phyloP scores from a whole-genome alignment of 495 filamentous ascomycete species.

The Neurospora sublineolata region DNA sequence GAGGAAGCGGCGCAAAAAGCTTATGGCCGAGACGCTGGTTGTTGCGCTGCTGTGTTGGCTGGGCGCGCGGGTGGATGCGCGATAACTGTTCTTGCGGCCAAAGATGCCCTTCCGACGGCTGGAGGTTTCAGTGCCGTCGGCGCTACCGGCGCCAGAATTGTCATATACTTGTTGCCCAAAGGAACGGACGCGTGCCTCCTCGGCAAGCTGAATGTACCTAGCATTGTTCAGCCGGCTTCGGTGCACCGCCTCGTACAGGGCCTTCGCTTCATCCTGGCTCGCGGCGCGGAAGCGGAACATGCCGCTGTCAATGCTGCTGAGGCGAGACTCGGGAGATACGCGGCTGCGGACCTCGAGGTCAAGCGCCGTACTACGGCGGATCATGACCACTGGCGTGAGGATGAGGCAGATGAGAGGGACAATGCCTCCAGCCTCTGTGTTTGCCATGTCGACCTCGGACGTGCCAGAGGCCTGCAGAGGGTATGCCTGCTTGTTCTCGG shows the following conservation, averaged over 20 bases:
- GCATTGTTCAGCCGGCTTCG: conserved; percentile 75
- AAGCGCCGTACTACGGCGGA: conserved; percentile 78
- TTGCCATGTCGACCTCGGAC: conserved; percentile 25
- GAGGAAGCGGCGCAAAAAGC: conserved; percentile 51
- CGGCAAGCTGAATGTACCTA: conserved; percentile 72
- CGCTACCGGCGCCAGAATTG: conserved; percentile 21
- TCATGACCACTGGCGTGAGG: conserved; percentile 76
- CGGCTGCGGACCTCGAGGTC: conserved; percentile 89
- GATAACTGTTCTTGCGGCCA: conserved; percentile 48
- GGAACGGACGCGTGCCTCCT: conserved; percentile 38
- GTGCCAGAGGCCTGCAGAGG: conserved; percentile 28
- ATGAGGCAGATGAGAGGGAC: conserved; percentile 66
- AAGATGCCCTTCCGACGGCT: conserved; percentile 39
- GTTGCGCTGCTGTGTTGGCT: conserved; percentile 35
- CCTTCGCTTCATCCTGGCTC: conserved; percentile 62
- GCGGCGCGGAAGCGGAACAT: conserved; percentile 66
- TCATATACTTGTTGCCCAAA: conserved; percentile 33
- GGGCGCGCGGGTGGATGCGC: conserved; percentile 41
- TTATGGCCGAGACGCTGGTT: conserved; percentile 57
- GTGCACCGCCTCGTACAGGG: conserved; percentile 74
- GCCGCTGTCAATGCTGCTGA: conserved; percentile 57
- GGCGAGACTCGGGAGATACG: conserved; percentile 59
- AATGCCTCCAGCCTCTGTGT: conserved; percentile 22
- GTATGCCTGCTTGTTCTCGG: conserved; percentile 25
- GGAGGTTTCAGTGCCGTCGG: conserved; percentile 22